A percentile compares a stretch with the other conserved stretches of the same genome.
Evolutionary conservation across 495 filamentous ascomycete genomes (phyloP).

Genomic region (Terfezia claveryi): DNA sequence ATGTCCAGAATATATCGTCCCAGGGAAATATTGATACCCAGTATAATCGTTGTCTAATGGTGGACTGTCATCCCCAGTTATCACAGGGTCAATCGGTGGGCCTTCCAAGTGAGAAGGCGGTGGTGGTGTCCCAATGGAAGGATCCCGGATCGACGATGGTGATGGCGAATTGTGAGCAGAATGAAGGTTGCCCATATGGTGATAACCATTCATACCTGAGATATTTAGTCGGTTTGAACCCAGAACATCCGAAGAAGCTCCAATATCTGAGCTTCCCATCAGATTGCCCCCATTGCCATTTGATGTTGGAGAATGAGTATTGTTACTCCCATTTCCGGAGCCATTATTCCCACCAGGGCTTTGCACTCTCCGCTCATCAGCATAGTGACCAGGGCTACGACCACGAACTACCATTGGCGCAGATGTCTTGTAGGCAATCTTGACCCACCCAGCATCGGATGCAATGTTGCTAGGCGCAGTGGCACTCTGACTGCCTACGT

Average conservation of each 20-base stretch:
- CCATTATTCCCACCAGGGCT: conserved; percentile 44
- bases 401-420: conserved; percentile 84
- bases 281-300: conserved; percentile 16
- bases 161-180: conserved; percentile 16
- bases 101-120: conserved; percentile 13
- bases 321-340: conserved; percentile 27
- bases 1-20: conserved; percentile 15
- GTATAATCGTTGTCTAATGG: conserved; percentile 12
- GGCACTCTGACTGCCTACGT: conserved; percentile 30
- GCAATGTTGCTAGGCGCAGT: conserved; percentile 12
- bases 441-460: conserved; percentile 38
- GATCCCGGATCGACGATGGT: conserved; percentile 14
- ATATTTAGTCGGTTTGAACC: too few species aligned
- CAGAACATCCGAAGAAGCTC: conserved; percentile 4
- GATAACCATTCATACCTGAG: conserved; percentile 4
- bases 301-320: conserved; percentile 15
- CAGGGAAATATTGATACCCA: conserved; percentile 18
- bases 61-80: conserved; percentile 11
- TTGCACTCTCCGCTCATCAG: conserved; percentile 46
- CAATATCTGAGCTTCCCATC: conserved; percentile 13
- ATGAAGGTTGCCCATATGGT: conserved; percentile 12
- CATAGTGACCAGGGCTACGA: conserved; percentile 81
- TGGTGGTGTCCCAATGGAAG: conserved; percentile 17
- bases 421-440: conserved; percentile 57
- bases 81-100: conserved; percentile 19